Base-by-base conservation (phyloP, 2,329 filamentous ascomycete genomes). In the Aspergillus transmontanensis region DNA sequence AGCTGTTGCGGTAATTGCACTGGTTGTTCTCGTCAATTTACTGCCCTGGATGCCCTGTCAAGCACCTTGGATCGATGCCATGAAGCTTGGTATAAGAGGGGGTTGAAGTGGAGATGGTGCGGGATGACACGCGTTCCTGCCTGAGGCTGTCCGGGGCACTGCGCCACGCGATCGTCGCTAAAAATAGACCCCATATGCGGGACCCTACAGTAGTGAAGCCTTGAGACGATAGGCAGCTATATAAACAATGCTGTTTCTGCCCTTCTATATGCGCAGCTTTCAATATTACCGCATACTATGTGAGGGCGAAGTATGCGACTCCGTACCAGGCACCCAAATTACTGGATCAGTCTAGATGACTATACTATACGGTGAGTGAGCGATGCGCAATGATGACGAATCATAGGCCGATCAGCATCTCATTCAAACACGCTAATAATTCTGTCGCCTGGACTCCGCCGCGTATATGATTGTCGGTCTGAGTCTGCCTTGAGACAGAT, bases 111-210 rank as follows among this genome's bases (percentile, higher is more conserved):
- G 53, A 48, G 19, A 36, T 19, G 30, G 19, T 39, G 54, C 30
- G 9, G 26, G 41, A 41, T n/a, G 30, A 39, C 51, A 55, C 30
- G 51, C 32, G 34, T 39, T 36, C 14, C n/a, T 55, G 51, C 51
- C 51, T 55, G 41, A 61, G 43, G 50, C 54, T 2, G 34, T 48
- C n/a, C 2, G 36, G 26, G 26, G 36, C 36, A 46, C 59, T 61
- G 53, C 43, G 59, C 59, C 59, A 61, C 59, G 45, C 23, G 59
- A 50, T 50, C 53, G 58, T 34, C 50, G 30, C 59, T 61, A 61
- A 57, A 57, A 61, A 61, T 61, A 61, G 59, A 26, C 21, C 26
- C 28, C 6, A 50, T 55, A 45, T 30, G 32, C 32, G 57, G 28
- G 30, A 50, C 34, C 45, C 28, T 60, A 46, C 51, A 53, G 51